Evolutionary conservation across 2,329 filamentous ascomycete species (phyloP).

Genomic region (Sporothrix curviconia): DNA sequence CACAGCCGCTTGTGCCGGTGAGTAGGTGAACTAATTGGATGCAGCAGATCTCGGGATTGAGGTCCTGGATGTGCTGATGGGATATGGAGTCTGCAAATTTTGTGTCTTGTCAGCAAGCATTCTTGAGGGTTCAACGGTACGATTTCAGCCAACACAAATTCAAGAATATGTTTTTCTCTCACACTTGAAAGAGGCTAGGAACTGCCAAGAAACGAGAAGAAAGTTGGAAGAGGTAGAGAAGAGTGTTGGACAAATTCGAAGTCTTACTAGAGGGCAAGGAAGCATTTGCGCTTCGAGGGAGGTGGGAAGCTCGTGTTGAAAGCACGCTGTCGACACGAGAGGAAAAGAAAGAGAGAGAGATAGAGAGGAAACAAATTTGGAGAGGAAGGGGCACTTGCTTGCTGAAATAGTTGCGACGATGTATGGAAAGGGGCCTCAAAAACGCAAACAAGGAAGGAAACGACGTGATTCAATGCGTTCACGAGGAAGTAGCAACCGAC

Average conservation of each 20-base stretch:
- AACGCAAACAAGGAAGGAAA: constrained; percentile 3
- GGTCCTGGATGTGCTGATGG: background rate
- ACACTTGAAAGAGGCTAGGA: no score
- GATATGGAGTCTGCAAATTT: constrained; percentile 1
- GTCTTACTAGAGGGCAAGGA: no score
- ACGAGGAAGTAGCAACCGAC: background rate
- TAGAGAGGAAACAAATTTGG: background rate
- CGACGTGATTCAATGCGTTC: constrained; percentile 1
- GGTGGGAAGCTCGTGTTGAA: background rate
- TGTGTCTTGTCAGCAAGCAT: background rate
- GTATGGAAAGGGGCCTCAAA: background rate
- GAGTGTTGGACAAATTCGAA: no score
- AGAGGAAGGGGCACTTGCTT: background rate
- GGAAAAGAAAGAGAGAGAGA: background rate
- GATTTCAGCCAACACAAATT: no score
- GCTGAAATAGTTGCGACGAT: background rate
- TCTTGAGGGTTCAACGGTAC: no score
- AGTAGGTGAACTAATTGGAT: constrained; percentile 21
- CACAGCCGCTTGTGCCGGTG: constrained; percentile 42
- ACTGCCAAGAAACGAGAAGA: no score
- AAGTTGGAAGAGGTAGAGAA: no score
- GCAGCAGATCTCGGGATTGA: constrained; percentile 13
- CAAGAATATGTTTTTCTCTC: no score
- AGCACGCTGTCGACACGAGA: background rate
- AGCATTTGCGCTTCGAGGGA: no score